These are phyloP conservation scores for Cornus suecica DNA, from an alignment of 148 eudicot species.

Conservation along the genomic window DNA sequence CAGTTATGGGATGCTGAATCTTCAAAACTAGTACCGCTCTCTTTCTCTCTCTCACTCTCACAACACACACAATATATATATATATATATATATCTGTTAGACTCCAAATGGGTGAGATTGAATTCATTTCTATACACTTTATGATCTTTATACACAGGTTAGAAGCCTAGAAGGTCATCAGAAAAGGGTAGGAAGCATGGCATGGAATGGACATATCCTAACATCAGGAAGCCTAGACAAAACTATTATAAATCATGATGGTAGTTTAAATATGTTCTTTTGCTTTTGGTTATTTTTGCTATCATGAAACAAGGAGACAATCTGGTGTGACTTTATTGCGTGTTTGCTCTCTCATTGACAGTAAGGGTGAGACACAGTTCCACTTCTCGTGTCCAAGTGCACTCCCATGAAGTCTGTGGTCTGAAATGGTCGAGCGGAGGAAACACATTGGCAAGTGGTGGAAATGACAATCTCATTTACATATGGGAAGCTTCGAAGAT, in stretches of 20 bases:
- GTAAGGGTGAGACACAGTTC: constrained; percentile 33
- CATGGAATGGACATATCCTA: constrained; percentile 40
- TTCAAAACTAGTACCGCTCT: constrained; percentile 24
- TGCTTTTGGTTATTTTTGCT: background rate
- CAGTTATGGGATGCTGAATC: constrained; percentile 36
- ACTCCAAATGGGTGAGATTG: background rate
- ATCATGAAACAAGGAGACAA: background rate
- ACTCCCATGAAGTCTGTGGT: constrained; percentile 29
- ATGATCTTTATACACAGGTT: constrained; percentile 17
- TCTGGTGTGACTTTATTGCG: background rate
- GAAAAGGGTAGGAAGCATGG: constrained; percentile 24
- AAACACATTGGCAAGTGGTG: constrained; percentile 42
- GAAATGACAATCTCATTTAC: constrained; percentile 34
- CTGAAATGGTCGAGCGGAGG: constrained; percentile 42
- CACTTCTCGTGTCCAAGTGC: constrained; percentile 11
- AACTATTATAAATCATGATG: constrained; percentile 44
- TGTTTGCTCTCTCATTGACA: constrained; percentile 11
- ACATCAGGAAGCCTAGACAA: constrained; percentile 37
- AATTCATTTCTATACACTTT: background rate
- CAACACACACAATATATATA: background rate
- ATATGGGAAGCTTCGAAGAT: constrained; percentile 38
- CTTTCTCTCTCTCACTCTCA: background rate
- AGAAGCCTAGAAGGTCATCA: constrained; percentile 36
- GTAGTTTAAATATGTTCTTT: constrained; percentile 12
- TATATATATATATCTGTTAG: background rate